These are phyloP conservation scores for Straminergon stramineum DNA, from an alignment of 225 moss, liverwort and hornwort species.

Conservation along the genomic window DNA sequence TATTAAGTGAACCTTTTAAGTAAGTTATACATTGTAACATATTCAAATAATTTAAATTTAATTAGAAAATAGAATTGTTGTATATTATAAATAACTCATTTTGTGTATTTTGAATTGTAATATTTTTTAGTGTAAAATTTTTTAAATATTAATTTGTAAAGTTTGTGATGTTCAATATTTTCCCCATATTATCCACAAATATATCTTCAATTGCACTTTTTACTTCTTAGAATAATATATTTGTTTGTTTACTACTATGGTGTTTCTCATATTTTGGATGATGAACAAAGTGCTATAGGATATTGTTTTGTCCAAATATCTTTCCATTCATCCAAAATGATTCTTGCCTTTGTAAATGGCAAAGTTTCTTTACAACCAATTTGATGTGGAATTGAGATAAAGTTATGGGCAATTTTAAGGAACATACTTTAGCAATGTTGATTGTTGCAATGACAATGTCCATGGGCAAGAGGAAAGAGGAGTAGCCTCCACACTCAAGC, in stretches of 20 bases:
- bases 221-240: accelerated
- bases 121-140: neutral
- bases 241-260: neutral
- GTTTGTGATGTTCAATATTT: neutral
- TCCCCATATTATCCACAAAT: neutral
- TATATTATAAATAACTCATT: neutral
- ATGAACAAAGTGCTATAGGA: neutral
- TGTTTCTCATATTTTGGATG: neutral
- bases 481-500: neutral
- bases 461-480: too few species aligned
- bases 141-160: neutral
- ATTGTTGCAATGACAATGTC: neutral
- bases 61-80: too few species aligned
- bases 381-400: neutral
- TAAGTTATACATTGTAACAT: accelerated
- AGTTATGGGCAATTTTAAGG: neutral
- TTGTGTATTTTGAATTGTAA: neutral
- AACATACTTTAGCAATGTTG: neutral
- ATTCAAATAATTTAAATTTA: neutral
- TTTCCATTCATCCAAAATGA: neutral
- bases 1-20: neutral
- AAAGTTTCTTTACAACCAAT: neutral
- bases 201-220: accelerated
- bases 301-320: neutral
- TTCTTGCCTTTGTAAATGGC: neutral